Evolutionary conservation across 2,329 filamentous ascomycete species (phyloP).

Genomic region (Alternaria brassicicola): DNA sequence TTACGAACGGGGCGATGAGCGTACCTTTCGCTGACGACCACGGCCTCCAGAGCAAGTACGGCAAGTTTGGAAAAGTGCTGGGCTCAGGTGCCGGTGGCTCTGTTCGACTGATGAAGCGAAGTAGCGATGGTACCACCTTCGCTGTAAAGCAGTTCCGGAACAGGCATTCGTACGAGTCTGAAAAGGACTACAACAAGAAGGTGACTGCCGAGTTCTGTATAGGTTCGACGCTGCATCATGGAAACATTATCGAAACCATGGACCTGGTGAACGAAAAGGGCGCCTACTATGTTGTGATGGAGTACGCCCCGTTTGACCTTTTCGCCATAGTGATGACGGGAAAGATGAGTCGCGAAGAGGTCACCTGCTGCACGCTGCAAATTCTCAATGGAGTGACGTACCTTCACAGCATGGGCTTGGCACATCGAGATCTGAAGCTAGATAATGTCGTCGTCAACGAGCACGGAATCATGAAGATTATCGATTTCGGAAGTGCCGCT

Average conservation of each 20-base stretch:
- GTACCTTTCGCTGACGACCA: slow-evolving; percentile 95
- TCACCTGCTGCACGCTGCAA: slow-evolving; percentile 89
- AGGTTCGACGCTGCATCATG: slow-evolving; percentile 93
- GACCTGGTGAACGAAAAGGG: slow-evolving; percentile 94
- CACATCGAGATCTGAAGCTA: slow-evolving; percentile 92
- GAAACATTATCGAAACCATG: slow-evolving; percentile 97
- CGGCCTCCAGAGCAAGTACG: slow-evolving; percentile 87
- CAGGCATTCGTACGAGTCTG: slow-evolving; percentile 88
- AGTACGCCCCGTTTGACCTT: slow-evolving; percentile 93
- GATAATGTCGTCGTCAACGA: slow-evolving; percentile 98
- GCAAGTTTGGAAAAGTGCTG: slow-evolving; percentile 91
- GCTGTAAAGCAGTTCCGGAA: slow-evolving; percentile 97
- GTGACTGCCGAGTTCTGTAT: slow-evolving; percentile 98
- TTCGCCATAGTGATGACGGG: slow-evolving; percentile 99
- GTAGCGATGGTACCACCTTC: slow-evolving; percentile 90
- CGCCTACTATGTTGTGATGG: slow-evolving; percentile 99
- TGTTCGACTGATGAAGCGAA: slow-evolving; percentile 91
- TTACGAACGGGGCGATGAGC: slow-evolving; percentile 38
- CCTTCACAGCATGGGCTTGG: slow-evolving; percentile 90
- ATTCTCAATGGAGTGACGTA: slow-evolving; percentile 95
- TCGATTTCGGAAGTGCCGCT: slow-evolving; percentile 96
- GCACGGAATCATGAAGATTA: slow-evolving; percentile 98
- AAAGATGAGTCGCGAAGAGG: slow-evolving; percentile 90
- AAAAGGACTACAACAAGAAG: slow-evolving; percentile 97
- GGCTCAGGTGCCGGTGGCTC: slow-evolving; percentile 95